phyloP scores from a whole-genome alignment of 768 basidiomycete species.

The Favolaschia claudopus region DNA sequence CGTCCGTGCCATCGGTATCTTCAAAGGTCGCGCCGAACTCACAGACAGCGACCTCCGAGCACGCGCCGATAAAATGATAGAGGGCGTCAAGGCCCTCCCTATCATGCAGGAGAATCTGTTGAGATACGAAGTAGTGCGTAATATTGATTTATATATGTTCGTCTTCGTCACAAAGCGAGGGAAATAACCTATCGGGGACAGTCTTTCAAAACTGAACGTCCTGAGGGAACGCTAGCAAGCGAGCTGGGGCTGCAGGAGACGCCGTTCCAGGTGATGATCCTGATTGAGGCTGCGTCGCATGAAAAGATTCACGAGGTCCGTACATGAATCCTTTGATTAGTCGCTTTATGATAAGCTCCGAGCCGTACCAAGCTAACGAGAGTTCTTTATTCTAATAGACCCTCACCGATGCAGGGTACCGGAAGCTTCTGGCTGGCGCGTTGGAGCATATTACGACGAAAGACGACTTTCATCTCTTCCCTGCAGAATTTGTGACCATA shows the following conservation, averaged over 20 bases:
- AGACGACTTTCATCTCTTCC: constrained; percentile 1
- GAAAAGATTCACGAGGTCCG: neutral
- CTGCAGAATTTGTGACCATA: neutral
- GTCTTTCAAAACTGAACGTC: neutral
- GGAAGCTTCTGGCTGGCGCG: neutral
- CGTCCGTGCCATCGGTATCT: neutral
- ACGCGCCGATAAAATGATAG: neutral
- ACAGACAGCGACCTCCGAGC: neutral
- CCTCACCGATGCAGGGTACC: neutral
- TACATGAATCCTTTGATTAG: neutral
- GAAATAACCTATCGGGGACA: no score
- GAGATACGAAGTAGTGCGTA: neutral
- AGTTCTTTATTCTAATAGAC: neutral
- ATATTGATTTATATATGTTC: no score
- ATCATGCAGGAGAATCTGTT: neutral
- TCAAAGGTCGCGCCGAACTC: neutral
- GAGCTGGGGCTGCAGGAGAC: neutral
- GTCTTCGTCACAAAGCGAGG: no score
- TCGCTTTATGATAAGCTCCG: neutral
- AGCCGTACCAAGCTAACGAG: neutral
- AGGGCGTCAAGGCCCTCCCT: neutral
- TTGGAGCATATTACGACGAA: neutral
- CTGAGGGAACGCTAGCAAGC: neutral
- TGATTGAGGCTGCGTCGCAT: neutral
- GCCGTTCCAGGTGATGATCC: neutral